Percentiles rank a stretch among this genome's conserved stretches.
Conservation (phyloP, 2,329 filamentous ascomycete genomes). For the Metarhizium brunneum region DNA sequence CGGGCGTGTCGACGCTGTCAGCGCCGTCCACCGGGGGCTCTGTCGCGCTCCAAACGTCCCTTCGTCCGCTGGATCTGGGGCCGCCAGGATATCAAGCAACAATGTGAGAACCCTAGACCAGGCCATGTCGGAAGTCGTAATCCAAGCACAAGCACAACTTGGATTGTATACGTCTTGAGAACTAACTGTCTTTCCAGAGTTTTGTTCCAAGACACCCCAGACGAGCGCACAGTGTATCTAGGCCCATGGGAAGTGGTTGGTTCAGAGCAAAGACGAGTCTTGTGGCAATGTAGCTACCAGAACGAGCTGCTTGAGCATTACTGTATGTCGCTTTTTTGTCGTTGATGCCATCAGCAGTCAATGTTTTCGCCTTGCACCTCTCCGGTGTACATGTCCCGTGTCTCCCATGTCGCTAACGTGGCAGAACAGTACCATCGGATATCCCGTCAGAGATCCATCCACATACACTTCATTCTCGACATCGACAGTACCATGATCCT, state of each 20-base stretch:
- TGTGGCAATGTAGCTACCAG: conserved; percentile 44
- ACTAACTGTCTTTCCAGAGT: conserved; percentile 26
- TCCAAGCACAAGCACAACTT: background rate
- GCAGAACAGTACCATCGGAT: conserved; percentile 33
- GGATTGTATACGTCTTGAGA: background rate
- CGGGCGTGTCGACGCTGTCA: conserved; percentile 33
- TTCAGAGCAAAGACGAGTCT: conserved; percentile 36
- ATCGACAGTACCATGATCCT: conserved; percentile 40
- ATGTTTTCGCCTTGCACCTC: background rate
- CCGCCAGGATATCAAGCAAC: conserved; percentile 45
- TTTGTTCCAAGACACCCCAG: conserved; percentile 39
- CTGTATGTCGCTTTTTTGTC: conserved; percentile 19
- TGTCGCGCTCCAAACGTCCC: conserved; percentile 25
- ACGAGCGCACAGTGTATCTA: conserved; percentile 41
- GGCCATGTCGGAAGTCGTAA: background rate
- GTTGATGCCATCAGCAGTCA: background rate
- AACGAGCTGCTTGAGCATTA: conserved; percentile 43
- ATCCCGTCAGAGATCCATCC: conserved; percentile 35
- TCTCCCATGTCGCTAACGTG: background rate
- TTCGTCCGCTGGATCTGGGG: conserved; percentile 39
- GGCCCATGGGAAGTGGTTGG: conserved; percentile 44
- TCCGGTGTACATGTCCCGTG: background rate
- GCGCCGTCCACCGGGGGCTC: conserved; percentile 28
- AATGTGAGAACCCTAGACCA: conserved; percentile 28
- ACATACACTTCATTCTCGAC: conserved; percentile 39